Base-by-base conservation (phyloP, 2,329 filamentous ascomycete genomes). In the Neopestalotiopsis clavispora region DNA sequence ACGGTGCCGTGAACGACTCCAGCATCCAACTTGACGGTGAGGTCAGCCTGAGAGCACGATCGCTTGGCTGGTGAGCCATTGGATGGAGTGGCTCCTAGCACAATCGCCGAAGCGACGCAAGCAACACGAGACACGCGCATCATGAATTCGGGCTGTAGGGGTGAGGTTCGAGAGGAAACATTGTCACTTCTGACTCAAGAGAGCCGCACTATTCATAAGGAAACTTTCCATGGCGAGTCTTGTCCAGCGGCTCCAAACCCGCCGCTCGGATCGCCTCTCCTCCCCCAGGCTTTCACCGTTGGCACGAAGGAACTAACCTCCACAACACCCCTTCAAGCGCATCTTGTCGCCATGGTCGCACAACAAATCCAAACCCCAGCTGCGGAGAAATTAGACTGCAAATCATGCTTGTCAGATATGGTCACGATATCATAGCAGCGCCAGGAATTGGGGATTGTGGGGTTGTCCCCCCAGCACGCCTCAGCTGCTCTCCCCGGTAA, bases 1-100 rank as follows among this genome's bases (percentile, higher is more conserved):
- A 73, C 32, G 71, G 68, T n/a, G 72, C 75, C 49, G 70, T 73
- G 49, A 72, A 77, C 45, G 32, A 69, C 12, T n/a, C 75, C 75
- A 7, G 72, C 74, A 30, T 69, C 23, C 4, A 74, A 72, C 52
- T 64, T 28, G 23, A 77, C 73, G 14, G 74, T 75, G 34, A 77
- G 67, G 42, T 68, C 65, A 38, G 68, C 30, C 30, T 60, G 30
- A 3, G 65, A 52, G 40, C 65, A 67, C 20, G 63, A 66, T 66
- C 28, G 63, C n/a, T 57, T 56, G 5, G 52, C 34, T 10, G 52
- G 52, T 13, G 56, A 23, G 17, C 65, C 65, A 10, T 38, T 9
- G 10, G 56, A 28, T n/a, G 34, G 14, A 6, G 58, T 30, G 17
- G 65, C 52, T 28, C 30, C 23, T 34, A 67, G 28, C 23, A 67